Base-by-base conservation (phyloP, 1,284 basidiomycete species). In the Cutaneotrichosporon sp. region DNA sequence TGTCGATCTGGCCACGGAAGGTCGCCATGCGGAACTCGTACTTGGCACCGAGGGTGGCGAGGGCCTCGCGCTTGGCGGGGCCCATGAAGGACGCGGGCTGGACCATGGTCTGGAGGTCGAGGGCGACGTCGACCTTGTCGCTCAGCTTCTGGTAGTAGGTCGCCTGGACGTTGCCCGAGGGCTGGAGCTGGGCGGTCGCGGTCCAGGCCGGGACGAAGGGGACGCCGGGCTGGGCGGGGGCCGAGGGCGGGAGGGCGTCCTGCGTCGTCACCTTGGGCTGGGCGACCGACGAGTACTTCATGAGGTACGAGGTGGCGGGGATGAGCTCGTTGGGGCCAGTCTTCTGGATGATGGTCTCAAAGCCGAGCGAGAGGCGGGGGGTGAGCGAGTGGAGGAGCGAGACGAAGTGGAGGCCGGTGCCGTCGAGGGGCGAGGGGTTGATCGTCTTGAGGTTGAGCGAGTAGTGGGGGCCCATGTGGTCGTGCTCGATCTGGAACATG, bases 91-190 rank as follows among this genome's bases (percentile, higher is more conserved):
- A 77, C 62, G 84, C 81, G 3, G 89, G 88, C 47, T 87, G 85
- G 56, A 89, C 87, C 64, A 95, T 84, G 60, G 95, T 81, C 77
- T 94, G 89, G 67, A 99, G 81, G 74, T 99, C 95, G 36, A 93
- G 92, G 16, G 92, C 97, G n/a, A 95, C 93, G 63, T 99, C 95
- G n/a, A 99, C 91, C 81, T 95, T 95, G 63, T 97, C 93, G 79
- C 88, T 89, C 60, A 99, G 82, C 77, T 91, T 91, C 70, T 98
- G 95, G 91, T 92, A 98, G 82, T 99, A 99, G 16, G 93, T 95
- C 47, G 93, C 87, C 79, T 95, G 91, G 38, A 97, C 74, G 58
- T 95, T 85, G 42, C 95, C 95, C 45, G 80, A 76, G n/a, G 88
- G 85, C 79, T 97, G 92, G 36, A 97, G 72, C 76, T 95, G 92